Evolutionary conservation across 169 alveolate genomes (phyloP), one percentile per base, ranked within the genome.

Genomic region (Plasmodium gonderi): DNA sequence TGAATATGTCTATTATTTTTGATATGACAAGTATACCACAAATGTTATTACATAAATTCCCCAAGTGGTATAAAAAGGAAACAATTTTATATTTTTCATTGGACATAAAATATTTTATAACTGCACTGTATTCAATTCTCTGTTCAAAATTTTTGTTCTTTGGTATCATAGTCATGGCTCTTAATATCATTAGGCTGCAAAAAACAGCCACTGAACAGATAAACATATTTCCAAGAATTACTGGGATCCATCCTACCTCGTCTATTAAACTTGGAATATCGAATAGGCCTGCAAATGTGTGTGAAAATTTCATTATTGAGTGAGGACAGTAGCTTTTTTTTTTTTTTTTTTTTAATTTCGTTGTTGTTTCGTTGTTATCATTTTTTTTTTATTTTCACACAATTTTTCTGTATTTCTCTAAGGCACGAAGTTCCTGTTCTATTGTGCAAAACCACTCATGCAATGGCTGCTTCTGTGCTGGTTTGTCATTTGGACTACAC

Each of bases 91-190:
- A 95, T 89, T 91, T 82, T 64, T 80, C 68, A 45, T 94, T 95
- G 31, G 96, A 92, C 85, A 95, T 80, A 91, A 92, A 94, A 78
- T 95, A 95, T 87, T 94, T 94, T 36, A 92, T 96, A 80, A 95
- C 81, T 40, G 97, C 92, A 80, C 95, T 92, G 89, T 92, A 95
- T 90, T 95, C 97, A 51, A 95, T 95, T 51, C 97, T 85, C 69
- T 95, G 97, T 60, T 93, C 96, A 72, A 95, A 95, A 80, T 95
- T 94, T 40, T 78, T 79, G 87, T 95, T 95, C 80, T 95, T 95
- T 17, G 97, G 97, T 74, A 95, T 94, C 79, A 95, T 78, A 11
- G 97, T 95, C 94, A 95, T 94, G 17, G 97, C 96, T 60, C 96
- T 91, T 47, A 95, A 89, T 38, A 95, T 81, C 97, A 95, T 95